Evolutionary conservation across 2,329 filamentous ascomycete genomes (phyloP).

Genomic region (Cladosporium sp.): DNA sequence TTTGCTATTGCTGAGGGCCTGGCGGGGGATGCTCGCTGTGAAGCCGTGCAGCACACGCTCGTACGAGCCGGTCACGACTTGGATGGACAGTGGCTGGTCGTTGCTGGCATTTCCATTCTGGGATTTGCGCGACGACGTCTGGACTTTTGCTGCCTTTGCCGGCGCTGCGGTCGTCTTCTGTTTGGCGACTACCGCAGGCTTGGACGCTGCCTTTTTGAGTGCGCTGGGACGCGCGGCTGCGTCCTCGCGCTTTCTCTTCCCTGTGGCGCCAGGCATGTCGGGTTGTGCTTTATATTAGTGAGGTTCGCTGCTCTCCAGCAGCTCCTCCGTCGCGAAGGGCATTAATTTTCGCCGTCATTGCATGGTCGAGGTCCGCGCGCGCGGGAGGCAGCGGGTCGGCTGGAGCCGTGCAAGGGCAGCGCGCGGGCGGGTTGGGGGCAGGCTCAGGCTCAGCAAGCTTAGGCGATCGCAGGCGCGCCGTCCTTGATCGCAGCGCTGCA

Average conservation of each 20-base stretch:
- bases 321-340: too few relatives aligned
- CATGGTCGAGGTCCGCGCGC: too few relatives aligned
- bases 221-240: conserved; percentile 8
- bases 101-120: background rate
- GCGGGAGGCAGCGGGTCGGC: too few relatives aligned
- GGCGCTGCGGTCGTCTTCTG: background rate
- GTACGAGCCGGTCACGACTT: conserved; percentile 89
- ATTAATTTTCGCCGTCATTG: too few relatives aligned
- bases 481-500: too few relatives aligned
- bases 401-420: too few relatives aligned
- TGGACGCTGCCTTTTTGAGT: conserved; percentile 15
- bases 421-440: too few relatives aligned
- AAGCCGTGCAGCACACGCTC: conserved; percentile 88
- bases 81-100: conserved; percentile 51
- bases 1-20: conserved; percentile 7
- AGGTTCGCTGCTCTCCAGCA: too few relatives aligned
- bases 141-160: background rate
- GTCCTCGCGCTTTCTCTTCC: conserved; percentile 19
- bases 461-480: too few relatives aligned
- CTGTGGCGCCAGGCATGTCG: conserved; percentile 7
- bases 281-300: background rate
- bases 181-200: conserved; percentile 8
- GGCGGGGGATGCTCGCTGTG: conserved; percentile 60
- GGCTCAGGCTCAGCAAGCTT: too few relatives aligned
- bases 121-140: background rate